These are phyloP conservation scores for Vaccinium vitisidaea DNA, from an alignment of 148 eudicot genomes.

Conservation along the genomic window DNA sequence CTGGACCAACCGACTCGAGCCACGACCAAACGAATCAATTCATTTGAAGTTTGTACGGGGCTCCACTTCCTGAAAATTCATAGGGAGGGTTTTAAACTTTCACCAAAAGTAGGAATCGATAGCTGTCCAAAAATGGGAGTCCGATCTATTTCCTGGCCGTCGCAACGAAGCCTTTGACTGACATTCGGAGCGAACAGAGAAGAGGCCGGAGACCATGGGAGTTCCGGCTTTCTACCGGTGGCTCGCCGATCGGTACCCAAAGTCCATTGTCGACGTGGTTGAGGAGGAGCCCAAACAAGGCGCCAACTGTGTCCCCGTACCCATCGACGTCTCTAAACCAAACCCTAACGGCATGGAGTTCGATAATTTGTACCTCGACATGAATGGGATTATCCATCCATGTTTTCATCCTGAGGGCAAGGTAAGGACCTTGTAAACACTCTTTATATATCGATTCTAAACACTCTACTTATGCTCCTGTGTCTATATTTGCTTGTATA, in stretches of 20 bases:
- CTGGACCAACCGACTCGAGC: no score
- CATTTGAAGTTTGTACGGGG: no score
- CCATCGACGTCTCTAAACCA: conserved; percentile 55
- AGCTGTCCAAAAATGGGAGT: background rate
- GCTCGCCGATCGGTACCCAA: conserved; percentile 86
- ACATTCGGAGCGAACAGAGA: background rate
- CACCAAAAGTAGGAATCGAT: no score
- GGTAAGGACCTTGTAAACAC: conserved; percentile 29
- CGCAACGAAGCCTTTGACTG: background rate
- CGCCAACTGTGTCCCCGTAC: conserved; percentile 32
- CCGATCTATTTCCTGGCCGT: background rate
- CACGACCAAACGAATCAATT: no score
- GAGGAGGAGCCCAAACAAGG: conserved; percentile 61
- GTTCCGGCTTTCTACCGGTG: conserved; percentile 94
- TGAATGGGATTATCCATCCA: conserved; percentile 96
- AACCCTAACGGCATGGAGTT: conserved; percentile 86
- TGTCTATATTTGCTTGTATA: background rate
- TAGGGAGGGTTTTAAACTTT: no score
- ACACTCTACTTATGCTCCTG: background rate
- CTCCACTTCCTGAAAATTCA: no score
- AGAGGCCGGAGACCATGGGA: conserved; percentile 45
- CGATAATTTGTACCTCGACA: conserved; percentile 81
- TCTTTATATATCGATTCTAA: background rate
- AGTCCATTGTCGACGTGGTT: conserved; percentile 59
- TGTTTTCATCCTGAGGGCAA: conserved; percentile 90